Base-by-base conservation (phyloP, 352 stramenopile species). In the Pilasporangium apinafurcum region DNA sequence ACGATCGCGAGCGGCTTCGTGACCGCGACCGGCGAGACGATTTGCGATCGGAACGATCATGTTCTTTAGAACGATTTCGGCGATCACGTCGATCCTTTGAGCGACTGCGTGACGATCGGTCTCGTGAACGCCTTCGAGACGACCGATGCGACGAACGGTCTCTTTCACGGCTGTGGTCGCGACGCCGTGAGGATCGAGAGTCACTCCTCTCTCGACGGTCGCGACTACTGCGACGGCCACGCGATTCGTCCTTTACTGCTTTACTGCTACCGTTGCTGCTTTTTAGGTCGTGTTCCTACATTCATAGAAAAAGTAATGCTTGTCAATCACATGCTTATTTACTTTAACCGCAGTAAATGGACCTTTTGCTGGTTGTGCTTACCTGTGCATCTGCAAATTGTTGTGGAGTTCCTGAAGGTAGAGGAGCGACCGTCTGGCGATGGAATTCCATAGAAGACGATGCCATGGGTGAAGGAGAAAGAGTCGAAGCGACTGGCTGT, bases 321-420 rank as follows among this genome's bases (percentile, higher is more conserved):
- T n/a, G n/a, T n/a, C n/a, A n/a, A n/a, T n/a, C n/a, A n/a, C n/a
- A n/a, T n/a, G n/a, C n/a, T n/a, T n/a, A n/a, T n/a, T n/a, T n/a
- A n/a, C n/a, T n/a, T n/a, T n/a, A n/a, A n/a, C n/a, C n/a, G n/a
- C n/a, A n/a, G n/a, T n/a, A n/a, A n/a, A n/a, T n/a, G n/a, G n/a
- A n/a, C n/a, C n/a, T n/a, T n/a, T n/a, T n/a, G n/a, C n/a, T n/a
- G n/a, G n/a, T n/a, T n/a, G 4, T 26, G 58, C 54, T 34, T 57
- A 89, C 77, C 36, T 70, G 62, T 18, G 77, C 77, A 42, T 89
- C 54, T 7, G 56, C 67, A 44, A 86, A 87, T 39, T 90, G 74
- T n/a, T 53, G 51, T n/a, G 63, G 44, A 12, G 30, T 13, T 44
- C 32, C 39, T 43, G 38, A 14, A 36, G 49, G 28, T 50, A 48